These are phyloP conservation scores for Talaromyces atroroseus DNA, from an alignment of 2,329 filamentous ascomycete genomes.

Conservation along the genomic window DNA sequence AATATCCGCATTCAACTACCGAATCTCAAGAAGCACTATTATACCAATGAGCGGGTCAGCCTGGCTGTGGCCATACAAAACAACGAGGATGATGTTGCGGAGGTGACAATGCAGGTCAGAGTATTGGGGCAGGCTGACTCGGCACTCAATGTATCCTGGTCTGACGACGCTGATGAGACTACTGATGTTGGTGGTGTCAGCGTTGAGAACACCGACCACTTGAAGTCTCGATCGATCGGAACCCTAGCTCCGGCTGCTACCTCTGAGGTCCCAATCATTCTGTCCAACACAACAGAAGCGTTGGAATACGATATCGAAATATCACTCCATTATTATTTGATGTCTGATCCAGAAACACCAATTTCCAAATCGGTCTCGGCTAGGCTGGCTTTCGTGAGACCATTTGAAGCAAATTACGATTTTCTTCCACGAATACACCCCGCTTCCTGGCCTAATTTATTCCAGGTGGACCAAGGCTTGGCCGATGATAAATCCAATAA, in stretches of 20 bases:
- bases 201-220: slow-evolving; percentile 24
- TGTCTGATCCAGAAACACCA: slow-evolving; percentile 72
- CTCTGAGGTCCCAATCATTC: slow-evolving; percentile 36
- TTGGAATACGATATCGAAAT: slow-evolving; percentile 64
- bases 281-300: slow-evolving; percentile 49
- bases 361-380: slow-evolving; percentile 68
- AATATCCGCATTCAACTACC: slow-evolving; percentile 74
- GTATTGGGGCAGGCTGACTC: slow-evolving; percentile 56
- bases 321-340: slow-evolving; percentile 69
- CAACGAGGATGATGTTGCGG: slow-evolving; percentile 72
- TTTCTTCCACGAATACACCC: slow-evolving; percentile 72
- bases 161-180: slow-evolving; percentile 28
- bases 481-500: slow-evolving; percentile 24
- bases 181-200: slow-evolving; percentile 18
- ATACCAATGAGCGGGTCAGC: slow-evolving; percentile 71
- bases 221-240: slow-evolving; percentile 30
- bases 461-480: slow-evolving; percentile 52
- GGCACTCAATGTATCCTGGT: slow-evolving; percentile 44
- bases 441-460: slow-evolving; percentile 82
- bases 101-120: slow-evolving; percentile 63
- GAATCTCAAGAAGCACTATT: slow-evolving; percentile 65
- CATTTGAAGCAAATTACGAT: slow-evolving; percentile 90
- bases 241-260: slow-evolving; percentile 28
- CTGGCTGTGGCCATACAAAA: slow-evolving; percentile 70
- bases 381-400: slow-evolving; percentile 67